phyloP scores from a whole-genome alignment of 331 rosid genomes.

The Telfairia occidentalis region DNA sequence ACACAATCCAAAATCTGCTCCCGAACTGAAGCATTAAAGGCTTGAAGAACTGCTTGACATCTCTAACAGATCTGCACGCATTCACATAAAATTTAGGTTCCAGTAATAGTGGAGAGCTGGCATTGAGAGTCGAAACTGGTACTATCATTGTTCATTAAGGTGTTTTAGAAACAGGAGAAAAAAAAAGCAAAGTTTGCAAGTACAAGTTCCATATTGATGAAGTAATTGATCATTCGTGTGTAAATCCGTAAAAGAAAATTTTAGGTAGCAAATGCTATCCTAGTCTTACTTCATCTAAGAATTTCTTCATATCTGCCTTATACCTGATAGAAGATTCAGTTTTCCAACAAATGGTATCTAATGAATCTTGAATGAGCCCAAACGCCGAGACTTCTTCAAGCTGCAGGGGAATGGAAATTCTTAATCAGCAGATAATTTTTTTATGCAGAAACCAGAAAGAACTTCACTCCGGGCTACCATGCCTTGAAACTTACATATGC shows the following conservation, averaged over 20 bases:
- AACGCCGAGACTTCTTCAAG: conserved; percentile 43
- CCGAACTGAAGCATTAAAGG: conserved; percentile 50
- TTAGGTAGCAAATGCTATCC: not conserved
- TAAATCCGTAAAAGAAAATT: not conserved
- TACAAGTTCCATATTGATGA: not conserved
- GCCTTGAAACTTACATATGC: conserved; percentile 46
- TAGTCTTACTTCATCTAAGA: not conserved
- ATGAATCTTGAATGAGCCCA: conserved; percentile 41
- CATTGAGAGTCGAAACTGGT: too few species aligned
- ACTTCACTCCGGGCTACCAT: not conserved
- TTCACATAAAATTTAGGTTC: not conserved
- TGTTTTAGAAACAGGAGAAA: not conserved
- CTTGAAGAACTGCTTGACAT: conserved; percentile 51
- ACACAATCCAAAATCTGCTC: conserved; percentile 64
- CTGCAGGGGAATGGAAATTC: conserved; percentile 25
- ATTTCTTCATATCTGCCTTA: not conserved
- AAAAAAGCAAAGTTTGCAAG: not conserved
- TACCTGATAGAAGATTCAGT: conserved; percentile 45
- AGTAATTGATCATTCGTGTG: not conserved
- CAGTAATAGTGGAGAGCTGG: not conserved
- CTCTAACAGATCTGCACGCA: conserved; percentile 47
- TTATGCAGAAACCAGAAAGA: not conserved
- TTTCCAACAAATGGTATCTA: conserved; percentile 72
- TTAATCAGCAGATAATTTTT: not conserved
- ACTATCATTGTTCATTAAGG: not conserved